phyloP scores from a whole-genome alignment of 176 grass and related monocot species.

The Carex littledalei region DNA sequence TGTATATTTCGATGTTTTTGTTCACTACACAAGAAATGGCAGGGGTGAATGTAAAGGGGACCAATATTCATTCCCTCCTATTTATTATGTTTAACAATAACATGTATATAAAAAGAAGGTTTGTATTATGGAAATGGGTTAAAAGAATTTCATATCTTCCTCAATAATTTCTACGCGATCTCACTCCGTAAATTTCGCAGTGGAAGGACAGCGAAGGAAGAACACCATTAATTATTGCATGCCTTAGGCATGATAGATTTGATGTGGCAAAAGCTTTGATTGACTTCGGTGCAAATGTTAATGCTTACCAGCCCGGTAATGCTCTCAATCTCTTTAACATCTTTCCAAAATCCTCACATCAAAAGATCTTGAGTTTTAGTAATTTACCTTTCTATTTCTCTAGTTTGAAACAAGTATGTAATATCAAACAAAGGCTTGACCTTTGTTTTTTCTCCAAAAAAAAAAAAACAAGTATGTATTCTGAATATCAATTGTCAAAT shows the following conservation, averaged over 20 bases:
- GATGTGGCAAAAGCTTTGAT: conserved; percentile 55
- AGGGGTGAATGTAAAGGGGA: not conserved
- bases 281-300: conserved; percentile 73
- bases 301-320: conserved; percentile 69
- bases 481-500: not conserved
- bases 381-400: not conserved
- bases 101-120: not conserved
- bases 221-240: conserved; percentile 69
- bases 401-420: not conserved
- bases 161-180: not conserved
- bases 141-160: not conserved
- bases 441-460: too few relatives aligned
- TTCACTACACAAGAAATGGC: not conserved
- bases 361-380: not conserved
- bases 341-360: not conserved
- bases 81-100: not conserved
- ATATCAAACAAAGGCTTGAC: too few relatives aligned
- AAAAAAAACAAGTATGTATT: not conserved
- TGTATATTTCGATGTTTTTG: not conserved
- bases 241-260: conserved; percentile 54
- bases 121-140: not conserved
- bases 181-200: conserved; percentile 27
- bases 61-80: not conserved
- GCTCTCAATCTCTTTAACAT: not conserved
- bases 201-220: conserved; percentile 93